Conservation (phyloP, 331 rosid species). For the Arachis monticola region DNA sequence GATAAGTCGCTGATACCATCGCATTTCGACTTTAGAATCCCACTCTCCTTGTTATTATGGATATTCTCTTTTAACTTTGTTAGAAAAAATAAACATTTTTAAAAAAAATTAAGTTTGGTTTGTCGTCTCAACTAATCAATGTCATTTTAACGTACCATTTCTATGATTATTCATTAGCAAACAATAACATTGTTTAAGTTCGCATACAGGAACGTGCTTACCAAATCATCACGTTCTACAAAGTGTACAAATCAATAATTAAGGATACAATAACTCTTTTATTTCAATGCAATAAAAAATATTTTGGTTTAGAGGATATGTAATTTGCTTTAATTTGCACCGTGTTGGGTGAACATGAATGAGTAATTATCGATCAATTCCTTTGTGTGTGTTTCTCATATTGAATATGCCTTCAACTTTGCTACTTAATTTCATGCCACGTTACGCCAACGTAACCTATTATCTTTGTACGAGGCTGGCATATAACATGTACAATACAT, state of each 20-base stretch:
- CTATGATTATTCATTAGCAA: too few relatives aligned
- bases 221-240: constrained; percentile 7
- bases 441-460: constrained; percentile 3
- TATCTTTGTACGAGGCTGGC: constrained; percentile 15
- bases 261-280: constrained; percentile 1
- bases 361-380: background rate
- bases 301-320: background rate
- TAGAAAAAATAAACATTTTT: too few relatives aligned
- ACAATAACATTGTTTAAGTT: too few relatives aligned
- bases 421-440: constrained; percentile 17
- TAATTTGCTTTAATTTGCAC: background rate
- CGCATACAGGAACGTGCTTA: background rate
- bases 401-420: background rate
- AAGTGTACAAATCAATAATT: too few relatives aligned
- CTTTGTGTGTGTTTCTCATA: background rate
- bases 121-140: too few relatives aligned
- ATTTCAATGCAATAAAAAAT: too few relatives aligned
- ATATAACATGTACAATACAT: background rate
- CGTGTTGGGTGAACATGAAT: background rate
- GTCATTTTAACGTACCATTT: too few relatives aligned
- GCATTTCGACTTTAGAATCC: too few relatives aligned
- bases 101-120: too few relatives aligned
- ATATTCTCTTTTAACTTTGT: too few relatives aligned
- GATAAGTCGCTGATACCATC: too few relatives aligned
- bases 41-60: too few relatives aligned